Conservation (phyloP, 1,284 basidiomycete genomes). For the Malassezia restricta region DNA sequence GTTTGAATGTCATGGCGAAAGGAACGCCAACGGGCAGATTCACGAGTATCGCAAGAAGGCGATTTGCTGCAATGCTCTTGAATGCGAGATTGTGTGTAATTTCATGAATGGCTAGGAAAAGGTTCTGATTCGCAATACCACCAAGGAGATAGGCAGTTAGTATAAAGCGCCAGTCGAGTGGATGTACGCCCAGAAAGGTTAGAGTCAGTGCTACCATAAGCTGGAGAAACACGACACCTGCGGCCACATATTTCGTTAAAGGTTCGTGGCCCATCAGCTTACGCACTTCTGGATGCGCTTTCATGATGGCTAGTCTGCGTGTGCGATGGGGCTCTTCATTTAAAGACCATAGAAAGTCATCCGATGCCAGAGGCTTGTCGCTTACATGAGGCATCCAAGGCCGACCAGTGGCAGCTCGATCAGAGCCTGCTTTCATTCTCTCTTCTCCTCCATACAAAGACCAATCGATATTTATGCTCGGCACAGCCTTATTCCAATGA, state of each 20-base stretch:
- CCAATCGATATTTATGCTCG: slow-evolving; percentile 39
- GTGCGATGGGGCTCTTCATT: slow-evolving; percentile 92
- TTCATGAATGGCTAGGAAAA: slow-evolving; percentile 94
- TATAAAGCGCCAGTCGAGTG: slow-evolving; percentile 63
- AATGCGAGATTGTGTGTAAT: slow-evolving; percentile 97
- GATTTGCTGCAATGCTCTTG: slow-evolving; percentile 68
- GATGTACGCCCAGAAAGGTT: slow-evolving; percentile 47
- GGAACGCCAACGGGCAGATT: slow-evolving; percentile 88
- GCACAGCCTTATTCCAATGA: slow-evolving; percentile 13
- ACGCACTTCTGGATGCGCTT: slow-evolving; percentile 82
- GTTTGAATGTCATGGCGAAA: slow-evolving; percentile 92
- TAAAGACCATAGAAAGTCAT: slow-evolving; percentile 68
- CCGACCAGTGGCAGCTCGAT: slow-evolving; percentile 1
- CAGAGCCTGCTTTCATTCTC: background rate
- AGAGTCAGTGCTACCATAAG: slow-evolving; percentile 54
- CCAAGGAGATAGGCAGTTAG: slow-evolving; percentile 72
- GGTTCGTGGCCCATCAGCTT: slow-evolving; percentile 91
- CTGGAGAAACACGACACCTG: slow-evolving; percentile 67
- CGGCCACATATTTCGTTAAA: slow-evolving; percentile 73
- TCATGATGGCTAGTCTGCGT: slow-evolving; percentile 75
- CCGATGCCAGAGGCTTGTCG: slow-evolving; percentile 25
- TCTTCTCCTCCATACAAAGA: slow-evolving; percentile 43
- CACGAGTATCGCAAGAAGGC: slow-evolving; percentile 72
- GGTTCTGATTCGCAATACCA: slow-evolving; percentile 90
- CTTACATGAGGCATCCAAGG: slow-evolving; percentile 41